Base-by-base conservation (phyloP, 1,284 basidiomycete genomes). In the Moniliophthora roreri region DNA sequence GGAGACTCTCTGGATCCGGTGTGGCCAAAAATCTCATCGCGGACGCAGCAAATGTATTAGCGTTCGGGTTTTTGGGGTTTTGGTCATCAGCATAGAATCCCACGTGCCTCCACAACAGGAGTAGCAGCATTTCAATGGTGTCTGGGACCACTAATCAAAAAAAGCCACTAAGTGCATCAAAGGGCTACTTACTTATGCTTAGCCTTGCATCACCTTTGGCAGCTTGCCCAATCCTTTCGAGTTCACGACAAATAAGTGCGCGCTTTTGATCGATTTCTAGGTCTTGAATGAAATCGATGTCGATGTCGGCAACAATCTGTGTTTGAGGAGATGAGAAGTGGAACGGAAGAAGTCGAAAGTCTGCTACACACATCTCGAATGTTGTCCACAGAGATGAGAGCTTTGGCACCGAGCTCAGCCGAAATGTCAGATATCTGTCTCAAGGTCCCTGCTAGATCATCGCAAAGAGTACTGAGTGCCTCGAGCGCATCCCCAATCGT, bases 31-130 rank as follows among this genome's bases (percentile, higher is more conserved):
- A 72, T 21, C 83, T 78, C 72, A 84, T 74, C 10, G 79, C 74
- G 45, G 77, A 73, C 28, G 77, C 71, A 37, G 24, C 44, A n/a
- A 46, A 8, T 16, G 79, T 71, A n/a, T 75, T 72, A 36, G 65
- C 69, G 62, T 64, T 73, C 24, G 62, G 64, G 48, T 64, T 69
- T 61, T 70, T 70, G 58, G 66, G 61, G 53, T 68, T 66, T 44
- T 65, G 71, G 51, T 65, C 74, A 60, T 77, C 73, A 13, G 75
- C 65, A 61, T 86, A 90, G 59, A 81, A 81, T 16, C 84, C 77
- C 36, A 95, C 66, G 66, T 98, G 95, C 32, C 93, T 80, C 87
- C 92, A 95, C 10, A 94, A 76, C 23, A 97, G 75, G 5, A 97
- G 77, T 6, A 97, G 74, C 6, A 93, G 70, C 76, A 95, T 89